A percentile compares a stretch with the other conserved stretches of the same genome.
Evolutionary conservation across 306 rosid species (phyloP).

Genomic region (Chamaecrista fasciculata): DNA sequence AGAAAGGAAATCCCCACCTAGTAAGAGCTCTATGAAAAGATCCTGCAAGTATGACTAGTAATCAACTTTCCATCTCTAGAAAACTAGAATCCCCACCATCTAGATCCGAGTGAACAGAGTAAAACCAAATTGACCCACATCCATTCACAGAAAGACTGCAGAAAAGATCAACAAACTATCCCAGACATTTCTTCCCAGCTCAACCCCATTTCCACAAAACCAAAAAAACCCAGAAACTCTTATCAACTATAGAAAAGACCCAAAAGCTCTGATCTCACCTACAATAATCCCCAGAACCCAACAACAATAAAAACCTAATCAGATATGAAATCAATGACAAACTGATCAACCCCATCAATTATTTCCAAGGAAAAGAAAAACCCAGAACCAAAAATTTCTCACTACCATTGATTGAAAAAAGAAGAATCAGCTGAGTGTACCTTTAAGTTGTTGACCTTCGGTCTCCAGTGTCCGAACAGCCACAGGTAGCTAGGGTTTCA

Average conservation of each 20-base stretch:
- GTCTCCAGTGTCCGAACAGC: not conserved
- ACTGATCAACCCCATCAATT: no score
- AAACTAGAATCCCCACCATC: not conserved
- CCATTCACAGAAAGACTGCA: not conserved
- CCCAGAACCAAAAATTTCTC: not conserved
- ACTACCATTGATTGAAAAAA: not conserved
- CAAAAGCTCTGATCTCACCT: slow-evolving; percentile 20
- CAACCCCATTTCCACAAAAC: not conserved
- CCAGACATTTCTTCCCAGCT: not conserved
- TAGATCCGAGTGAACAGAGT: slow-evolving; percentile 1
- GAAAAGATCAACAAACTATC: not conserved
- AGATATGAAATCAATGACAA: not conserved
- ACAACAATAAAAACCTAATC: not conserved
- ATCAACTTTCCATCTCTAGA: not conserved
- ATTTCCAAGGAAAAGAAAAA: not conserved
- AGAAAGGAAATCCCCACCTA: not conserved
- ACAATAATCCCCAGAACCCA: slow-evolving; percentile 11
- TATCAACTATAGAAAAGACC: no score
- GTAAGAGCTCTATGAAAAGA: not conserved
- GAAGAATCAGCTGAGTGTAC: not conserved
- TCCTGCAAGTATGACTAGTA: not conserved
- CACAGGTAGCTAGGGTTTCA: slow-evolving; percentile 26
- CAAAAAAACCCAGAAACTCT: not conserved
- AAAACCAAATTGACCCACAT: not conserved
- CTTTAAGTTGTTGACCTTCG: slow-evolving; percentile 3